A percentile compares a stretch with the other conserved stretches of the same genome.
Evolutionary conservation across 2,329 filamentous ascomycete genomes (phyloP).

Genomic region (Truncatella angustata): DNA sequence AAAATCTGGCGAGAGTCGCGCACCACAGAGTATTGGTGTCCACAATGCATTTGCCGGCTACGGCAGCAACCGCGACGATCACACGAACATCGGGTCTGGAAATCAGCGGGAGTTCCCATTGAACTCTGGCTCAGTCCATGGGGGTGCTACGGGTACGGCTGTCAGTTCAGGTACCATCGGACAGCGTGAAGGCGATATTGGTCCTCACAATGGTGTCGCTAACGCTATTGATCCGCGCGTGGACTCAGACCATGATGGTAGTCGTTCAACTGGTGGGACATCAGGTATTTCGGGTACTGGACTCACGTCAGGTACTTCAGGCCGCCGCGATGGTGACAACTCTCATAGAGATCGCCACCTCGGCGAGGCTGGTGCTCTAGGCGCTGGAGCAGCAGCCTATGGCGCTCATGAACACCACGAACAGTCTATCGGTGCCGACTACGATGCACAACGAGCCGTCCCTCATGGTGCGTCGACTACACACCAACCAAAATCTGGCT

Average conservation of each 20-base stretch:
- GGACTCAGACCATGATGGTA: neutral
- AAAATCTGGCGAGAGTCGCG: no score
- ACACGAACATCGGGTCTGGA: no score
- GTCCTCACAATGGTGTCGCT: neutral
- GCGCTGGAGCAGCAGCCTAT: neutral
- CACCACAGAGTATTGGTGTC: no score
- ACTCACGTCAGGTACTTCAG: neutral
- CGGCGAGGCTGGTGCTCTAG: neutral
- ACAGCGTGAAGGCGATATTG: neutral
- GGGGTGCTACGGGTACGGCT: no score
- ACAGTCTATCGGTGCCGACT: neutral
- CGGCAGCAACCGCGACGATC: no score
- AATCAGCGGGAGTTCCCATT: no score
- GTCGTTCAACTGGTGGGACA: neutral
- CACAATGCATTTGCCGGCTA: no score
- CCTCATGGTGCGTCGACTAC: neutral
- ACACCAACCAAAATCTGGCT: neutral
- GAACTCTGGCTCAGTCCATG: no score
- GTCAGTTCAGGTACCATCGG: no score
- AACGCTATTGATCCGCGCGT: neutral
- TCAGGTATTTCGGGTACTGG: neutral
- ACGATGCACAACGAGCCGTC: neutral
- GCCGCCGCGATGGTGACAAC: neutral
- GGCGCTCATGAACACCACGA: slow-evolving; percentile 1
- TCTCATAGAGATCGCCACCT: neutral